A percentile compares a stretch with the other conserved stretches of the same genome.
Conservation (phyloP, 2,329 filamentous ascomycete genomes). For the Fusarium solani-melongenae region DNA sequence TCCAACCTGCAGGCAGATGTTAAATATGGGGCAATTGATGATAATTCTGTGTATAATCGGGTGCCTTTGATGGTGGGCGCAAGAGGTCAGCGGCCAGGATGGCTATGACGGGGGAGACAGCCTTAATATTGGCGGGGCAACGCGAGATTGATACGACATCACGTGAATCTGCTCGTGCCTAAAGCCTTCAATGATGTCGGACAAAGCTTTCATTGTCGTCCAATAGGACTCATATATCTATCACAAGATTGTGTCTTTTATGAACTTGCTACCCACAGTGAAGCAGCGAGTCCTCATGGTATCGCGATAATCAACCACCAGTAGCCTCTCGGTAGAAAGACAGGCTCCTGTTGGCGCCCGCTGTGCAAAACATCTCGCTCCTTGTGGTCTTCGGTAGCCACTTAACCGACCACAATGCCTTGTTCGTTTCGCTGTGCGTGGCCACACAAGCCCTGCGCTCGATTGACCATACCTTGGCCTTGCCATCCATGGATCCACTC, state of each 20-base stretch:
- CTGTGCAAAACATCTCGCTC: slow-evolving; percentile 80
- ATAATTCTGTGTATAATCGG: slow-evolving; percentile 5
- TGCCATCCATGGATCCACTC: slow-evolving; percentile 90
- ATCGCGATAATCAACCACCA: slow-evolving; percentile 27
- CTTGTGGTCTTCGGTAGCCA: slow-evolving; percentile 81
- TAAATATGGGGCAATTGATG: slow-evolving; percentile 6
- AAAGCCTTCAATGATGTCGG: neutral
- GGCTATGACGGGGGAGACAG: slow-evolving; percentile 37
- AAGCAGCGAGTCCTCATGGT: neutral
- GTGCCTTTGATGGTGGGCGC: slow-evolving; percentile 7
- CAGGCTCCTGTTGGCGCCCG: slow-evolving; percentile 79
- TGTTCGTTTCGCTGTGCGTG: slow-evolving; percentile 91
- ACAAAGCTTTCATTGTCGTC: neutral
- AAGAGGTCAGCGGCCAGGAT: slow-evolving; percentile 22
- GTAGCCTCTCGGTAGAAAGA: slow-evolving; percentile 87
- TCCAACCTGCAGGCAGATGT: neutral
- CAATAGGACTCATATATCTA: neutral
- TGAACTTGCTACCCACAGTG: neutral
- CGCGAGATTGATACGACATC: slow-evolving; percentile 60
- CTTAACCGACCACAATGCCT: slow-evolving; percentile 83
- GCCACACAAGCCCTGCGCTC: slow-evolving; percentile 87
- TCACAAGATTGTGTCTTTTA: neutral
- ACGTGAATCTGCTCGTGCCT: slow-evolving; percentile 53
- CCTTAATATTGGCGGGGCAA: slow-evolving; percentile 64
- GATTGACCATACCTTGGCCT: slow-evolving; percentile 95